Conservation (phyloP, 2,329 filamentous ascomycete species). For the Seiridium unicorne region DNA sequence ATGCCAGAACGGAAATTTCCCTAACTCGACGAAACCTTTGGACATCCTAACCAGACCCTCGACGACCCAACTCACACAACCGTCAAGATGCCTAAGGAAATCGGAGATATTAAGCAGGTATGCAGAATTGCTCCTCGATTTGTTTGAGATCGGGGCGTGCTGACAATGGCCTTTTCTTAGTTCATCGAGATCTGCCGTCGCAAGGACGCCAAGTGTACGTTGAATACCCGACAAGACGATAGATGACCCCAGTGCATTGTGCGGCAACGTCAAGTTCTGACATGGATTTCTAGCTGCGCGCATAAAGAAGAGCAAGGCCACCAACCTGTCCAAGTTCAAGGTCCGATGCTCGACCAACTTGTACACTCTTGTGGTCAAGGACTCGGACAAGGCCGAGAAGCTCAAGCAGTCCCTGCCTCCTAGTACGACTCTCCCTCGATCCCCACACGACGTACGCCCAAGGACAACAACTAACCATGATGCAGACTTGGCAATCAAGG, state of each 20-base stretch:
- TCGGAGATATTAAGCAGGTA: constrained; percentile 94
- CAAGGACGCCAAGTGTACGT: constrained; percentile 99
- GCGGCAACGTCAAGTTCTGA: constrained; percentile 12
- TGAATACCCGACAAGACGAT: neutral
- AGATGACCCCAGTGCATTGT: neutral
- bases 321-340: constrained; percentile 99
- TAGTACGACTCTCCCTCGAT: constrained; percentile 59
- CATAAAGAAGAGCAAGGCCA: constrained; percentile 94
- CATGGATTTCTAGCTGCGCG: constrained; percentile 63
- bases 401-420: constrained; percentile 98
- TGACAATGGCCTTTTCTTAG: constrained; percentile 46
- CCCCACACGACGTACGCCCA: neutral
- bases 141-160: constrained; percentile 2
- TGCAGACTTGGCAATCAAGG: constrained; percentile 50
- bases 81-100: constrained; percentile 95
- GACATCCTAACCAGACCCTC: neutral
- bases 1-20: neutral
- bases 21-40: constrained; percentile 1
- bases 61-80: constrained; percentile 23
- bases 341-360: constrained; percentile 95
- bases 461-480: constrained; percentile 13
- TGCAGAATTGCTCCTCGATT: constrained; percentile 18
- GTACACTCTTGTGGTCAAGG: constrained; percentile 98
- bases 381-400: constrained; percentile 99
- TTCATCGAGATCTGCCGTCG: constrained; percentile 99